phyloP scores from a whole-genome alignment of 2,329 filamentous ascomycete species.

The Paecilomyces variotii region DNA sequence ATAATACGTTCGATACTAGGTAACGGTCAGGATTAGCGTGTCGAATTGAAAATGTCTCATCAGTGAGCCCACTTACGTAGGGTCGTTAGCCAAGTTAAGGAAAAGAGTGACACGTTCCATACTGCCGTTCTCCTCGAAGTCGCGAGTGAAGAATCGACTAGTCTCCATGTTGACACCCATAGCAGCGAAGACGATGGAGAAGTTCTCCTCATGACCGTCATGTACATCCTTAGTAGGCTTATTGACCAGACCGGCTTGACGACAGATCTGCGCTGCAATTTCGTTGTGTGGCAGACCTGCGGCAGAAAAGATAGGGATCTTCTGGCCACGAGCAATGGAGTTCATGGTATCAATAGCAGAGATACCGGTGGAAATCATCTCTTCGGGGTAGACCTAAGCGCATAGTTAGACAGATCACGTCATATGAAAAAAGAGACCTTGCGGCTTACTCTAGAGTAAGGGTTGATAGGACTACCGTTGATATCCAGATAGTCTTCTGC shows the following conservation, averaged over 20 bases:
- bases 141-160: constrained; percentile 92
- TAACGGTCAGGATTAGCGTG: constrained; percentile 6
- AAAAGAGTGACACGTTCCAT: constrained; percentile 96
- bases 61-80: constrained; percentile 59
- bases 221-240: constrained; percentile 92
- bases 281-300: constrained; percentile 98
- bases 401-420: constrained; percentile 8
- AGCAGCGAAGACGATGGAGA: constrained; percentile 97
- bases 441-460: constrained; percentile 75
- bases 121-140: constrained; percentile 98
- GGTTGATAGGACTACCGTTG: constrained; percentile 98
- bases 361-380: constrained; percentile 99
- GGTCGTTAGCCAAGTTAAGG: constrained; percentile 98
- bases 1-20: constrained; percentile 96
- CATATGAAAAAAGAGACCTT: neutral
- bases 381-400: constrained; percentile 84
- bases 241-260: constrained; percentile 88
- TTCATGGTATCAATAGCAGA: constrained; percentile 99
- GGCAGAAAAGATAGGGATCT: constrained; percentile 99
- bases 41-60: neutral
- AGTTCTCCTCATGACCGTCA: constrained; percentile 97
- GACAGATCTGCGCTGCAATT: constrained; percentile 97
- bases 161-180: constrained; percentile 99
- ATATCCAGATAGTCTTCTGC: constrained; percentile 98
- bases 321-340: constrained; percentile 95